phyloP scores from a whole-genome alignment of 179 eudicot genomes.

The Heliamphora pulchella region DNA sequence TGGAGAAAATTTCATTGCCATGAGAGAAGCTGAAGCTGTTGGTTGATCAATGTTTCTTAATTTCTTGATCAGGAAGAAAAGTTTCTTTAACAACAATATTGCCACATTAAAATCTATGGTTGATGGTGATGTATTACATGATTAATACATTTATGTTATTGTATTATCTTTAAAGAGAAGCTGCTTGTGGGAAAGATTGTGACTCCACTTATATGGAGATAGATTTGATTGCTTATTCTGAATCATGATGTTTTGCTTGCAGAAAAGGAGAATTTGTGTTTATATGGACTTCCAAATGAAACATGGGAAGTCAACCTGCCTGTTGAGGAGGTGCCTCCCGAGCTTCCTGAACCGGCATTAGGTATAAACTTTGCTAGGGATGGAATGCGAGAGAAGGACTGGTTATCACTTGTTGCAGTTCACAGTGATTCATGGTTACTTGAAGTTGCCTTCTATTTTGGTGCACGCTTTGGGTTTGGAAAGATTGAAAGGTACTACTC shows the following conservation, averaged over 20 bases:
- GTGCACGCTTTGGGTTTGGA: slow-evolving; percentile 66
- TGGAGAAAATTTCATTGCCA: neutral
- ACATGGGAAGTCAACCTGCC: slow-evolving; percentile 81
- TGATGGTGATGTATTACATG: neutral
- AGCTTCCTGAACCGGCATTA: slow-evolving; percentile 81
- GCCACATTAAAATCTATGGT: neutral
- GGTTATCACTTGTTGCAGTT: slow-evolving; percentile 77
- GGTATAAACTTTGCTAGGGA: slow-evolving; percentile 89
- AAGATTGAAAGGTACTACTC: slow-evolving; percentile 60
- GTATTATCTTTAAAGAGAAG: neutral
- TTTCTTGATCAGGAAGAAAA: neutral
- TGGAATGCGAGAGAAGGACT: slow-evolving; percentile 73
- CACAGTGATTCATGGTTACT: slow-evolving; percentile 87
- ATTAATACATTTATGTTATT: neutral
- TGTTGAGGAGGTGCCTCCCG: slow-evolving; percentile 82
- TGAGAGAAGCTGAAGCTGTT: neutral
- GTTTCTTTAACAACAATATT: neutral
- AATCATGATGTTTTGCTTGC: slow-evolving; percentile 11
- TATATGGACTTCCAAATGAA: slow-evolving; percentile 78
- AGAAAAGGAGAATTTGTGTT: slow-evolving; percentile 80
- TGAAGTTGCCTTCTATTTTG: slow-evolving; percentile 74
- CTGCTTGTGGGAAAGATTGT: neutral
- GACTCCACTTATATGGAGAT: neutral
- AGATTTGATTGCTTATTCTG: slow-evolving; percentile 9
- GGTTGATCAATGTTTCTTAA: neutral